phyloP scores from a whole-genome alignment of 768 basidiomycete genomes.

The Lactarius vividus region DNA sequence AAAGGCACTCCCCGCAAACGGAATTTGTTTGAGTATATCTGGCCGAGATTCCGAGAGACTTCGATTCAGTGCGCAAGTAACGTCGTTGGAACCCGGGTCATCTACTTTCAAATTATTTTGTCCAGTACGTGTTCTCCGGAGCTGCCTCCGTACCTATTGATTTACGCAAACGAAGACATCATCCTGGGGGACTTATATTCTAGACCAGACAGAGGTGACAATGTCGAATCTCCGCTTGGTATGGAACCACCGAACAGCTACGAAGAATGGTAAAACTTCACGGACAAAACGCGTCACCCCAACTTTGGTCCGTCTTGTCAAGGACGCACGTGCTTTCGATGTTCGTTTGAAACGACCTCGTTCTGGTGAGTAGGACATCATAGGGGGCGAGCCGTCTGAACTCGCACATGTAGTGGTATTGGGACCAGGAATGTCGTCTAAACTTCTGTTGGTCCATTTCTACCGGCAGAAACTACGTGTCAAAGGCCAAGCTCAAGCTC shows the following conservation, averaged over 20 bases:
- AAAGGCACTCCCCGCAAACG: conserved; percentile 50
- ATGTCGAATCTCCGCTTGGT: conserved; percentile 65
- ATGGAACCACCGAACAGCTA: conserved; percentile 50
- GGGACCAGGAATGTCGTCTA: conserved; percentile 58
- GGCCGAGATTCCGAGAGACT: conserved; percentile 64
- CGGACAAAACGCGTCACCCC: conserved; percentile 34
- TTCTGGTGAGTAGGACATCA: conserved; percentile 29
- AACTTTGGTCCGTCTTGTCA: conserved; percentile 57
- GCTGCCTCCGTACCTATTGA: neutral
- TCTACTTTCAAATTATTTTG: conserved; percentile 62
- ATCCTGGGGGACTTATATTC: conserved; percentile 61
- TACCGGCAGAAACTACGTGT: conserved; percentile 67
- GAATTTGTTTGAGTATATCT: conserved; percentile 55
- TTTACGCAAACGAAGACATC: conserved; percentile 37
- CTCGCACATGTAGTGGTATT: conserved; percentile 41
- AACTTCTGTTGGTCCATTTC: conserved; percentile 54
- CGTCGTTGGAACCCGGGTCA: conserved; percentile 54
- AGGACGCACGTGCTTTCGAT: conserved; percentile 60
- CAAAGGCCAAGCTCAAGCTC: conserved; percentile 51
- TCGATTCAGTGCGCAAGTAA: conserved; percentile 46
- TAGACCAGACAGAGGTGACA: conserved; percentile 66
- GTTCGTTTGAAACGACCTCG: conserved; percentile 59
- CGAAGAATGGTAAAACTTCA: conserved; percentile 28
- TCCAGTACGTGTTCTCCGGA: conserved; percentile 51
- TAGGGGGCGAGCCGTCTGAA: conserved; percentile 18